Evolutionary conservation across 768 basidiomycete genomes (phyloP).

Genomic region (Lanmaoa rubissima): DNA sequence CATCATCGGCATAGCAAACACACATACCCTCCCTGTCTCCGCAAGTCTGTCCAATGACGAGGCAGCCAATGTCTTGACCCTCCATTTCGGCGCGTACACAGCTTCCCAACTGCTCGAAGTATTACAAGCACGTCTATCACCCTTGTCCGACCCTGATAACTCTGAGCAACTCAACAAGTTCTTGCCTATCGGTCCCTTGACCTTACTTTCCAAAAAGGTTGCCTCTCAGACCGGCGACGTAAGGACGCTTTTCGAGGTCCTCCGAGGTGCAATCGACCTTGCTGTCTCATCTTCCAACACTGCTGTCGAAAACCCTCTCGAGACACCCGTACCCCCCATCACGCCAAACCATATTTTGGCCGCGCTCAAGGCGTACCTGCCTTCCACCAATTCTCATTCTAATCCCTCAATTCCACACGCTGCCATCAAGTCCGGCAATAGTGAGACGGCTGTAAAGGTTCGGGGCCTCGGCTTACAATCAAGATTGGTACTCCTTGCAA

Average conservation of each 20-base stretch:
- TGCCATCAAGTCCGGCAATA: constrained; percentile 35
- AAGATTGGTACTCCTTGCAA: constrained; percentile 62
- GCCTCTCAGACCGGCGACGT: constrained; percentile 84
- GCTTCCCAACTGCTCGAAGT: constrained; percentile 69
- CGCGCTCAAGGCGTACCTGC: constrained; percentile 71
- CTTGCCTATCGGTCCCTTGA: constrained; percentile 61
- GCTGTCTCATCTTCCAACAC: constrained; percentile 39
- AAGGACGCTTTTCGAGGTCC: constrained; percentile 73
- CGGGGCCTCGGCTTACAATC: constrained; percentile 71
- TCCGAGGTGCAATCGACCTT: constrained; percentile 75
- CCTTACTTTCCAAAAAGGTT: constrained; percentile 74
- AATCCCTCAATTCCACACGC: constrained; percentile 18
- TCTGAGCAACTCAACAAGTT: constrained; percentile 46
- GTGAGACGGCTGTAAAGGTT: constrained; percentile 66
- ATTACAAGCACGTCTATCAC: constrained; percentile 58
- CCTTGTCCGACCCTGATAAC: constrained; percentile 41
- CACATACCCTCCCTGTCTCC: constrained; percentile 75
- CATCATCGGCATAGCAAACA: constrained; percentile 85
- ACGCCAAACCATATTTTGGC: constrained; percentile 68
- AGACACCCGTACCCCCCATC: constrained; percentile 42
- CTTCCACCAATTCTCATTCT: constrained; percentile 32
- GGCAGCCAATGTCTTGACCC: constrained; percentile 49
- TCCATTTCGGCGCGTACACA: constrained; percentile 82
- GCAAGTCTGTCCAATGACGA: constrained; percentile 36
- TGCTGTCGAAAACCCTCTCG: constrained; percentile 26